Percentiles rank a stretch among this genome's conserved stretches.
Evolutionary conservation across 2,329 filamentous ascomycete genomes (phyloP).

Genomic region (Macrophomina tecta): DNA sequence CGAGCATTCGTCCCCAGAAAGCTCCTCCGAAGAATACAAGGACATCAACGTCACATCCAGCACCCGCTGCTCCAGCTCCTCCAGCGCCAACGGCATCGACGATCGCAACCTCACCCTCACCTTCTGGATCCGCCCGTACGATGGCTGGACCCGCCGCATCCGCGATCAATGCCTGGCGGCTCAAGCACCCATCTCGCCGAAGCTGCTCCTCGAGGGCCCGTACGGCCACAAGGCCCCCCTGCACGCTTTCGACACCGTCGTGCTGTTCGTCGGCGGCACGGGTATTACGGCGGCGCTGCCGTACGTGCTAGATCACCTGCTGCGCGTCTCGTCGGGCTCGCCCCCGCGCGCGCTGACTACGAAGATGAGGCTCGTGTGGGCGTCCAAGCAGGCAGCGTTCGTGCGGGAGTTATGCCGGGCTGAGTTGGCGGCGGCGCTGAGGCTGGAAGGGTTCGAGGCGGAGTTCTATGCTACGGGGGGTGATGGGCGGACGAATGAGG

Average conservation of each 20-base stretch:
- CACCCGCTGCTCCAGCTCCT: conserved; percentile 30
- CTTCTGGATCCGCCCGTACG: conserved; percentile 59
- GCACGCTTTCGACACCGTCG: conserved; percentile 46
- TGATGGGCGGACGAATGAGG: not conserved
- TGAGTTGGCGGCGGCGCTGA: conserved; percentile 34
- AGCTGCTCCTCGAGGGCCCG: conserved; percentile 57
- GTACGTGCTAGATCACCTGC: conserved; percentile 33
- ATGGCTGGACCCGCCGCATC: conserved; percentile 58
- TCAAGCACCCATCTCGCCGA: conserved; percentile 35
- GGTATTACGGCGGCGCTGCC: conserved; percentile 43
- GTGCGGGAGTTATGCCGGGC: conserved; percentile 33
- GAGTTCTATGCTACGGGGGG: conserved; percentile 25
- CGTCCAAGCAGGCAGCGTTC: conserved; percentile 41
- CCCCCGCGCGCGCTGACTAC: conserved; percentile 27
- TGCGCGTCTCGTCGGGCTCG: conserved; percentile 30
- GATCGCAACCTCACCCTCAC: conserved; percentile 37
- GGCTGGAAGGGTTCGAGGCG: conserved; percentile 36
- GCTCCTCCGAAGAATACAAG: conserved; percentile 16
- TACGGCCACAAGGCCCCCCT: conserved; percentile 54
- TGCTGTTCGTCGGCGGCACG: conserved; percentile 46
- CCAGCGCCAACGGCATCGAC: conserved; percentile 6
- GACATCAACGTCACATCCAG: conserved; percentile 31
- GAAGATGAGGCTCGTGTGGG: conserved; percentile 42
- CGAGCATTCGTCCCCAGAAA: not conserved
- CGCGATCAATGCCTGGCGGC: conserved; percentile 42